phyloP scores from a whole-genome alignment of 2,329 filamentous ascomycete genomes.

The Calonectria naviculata region DNA sequence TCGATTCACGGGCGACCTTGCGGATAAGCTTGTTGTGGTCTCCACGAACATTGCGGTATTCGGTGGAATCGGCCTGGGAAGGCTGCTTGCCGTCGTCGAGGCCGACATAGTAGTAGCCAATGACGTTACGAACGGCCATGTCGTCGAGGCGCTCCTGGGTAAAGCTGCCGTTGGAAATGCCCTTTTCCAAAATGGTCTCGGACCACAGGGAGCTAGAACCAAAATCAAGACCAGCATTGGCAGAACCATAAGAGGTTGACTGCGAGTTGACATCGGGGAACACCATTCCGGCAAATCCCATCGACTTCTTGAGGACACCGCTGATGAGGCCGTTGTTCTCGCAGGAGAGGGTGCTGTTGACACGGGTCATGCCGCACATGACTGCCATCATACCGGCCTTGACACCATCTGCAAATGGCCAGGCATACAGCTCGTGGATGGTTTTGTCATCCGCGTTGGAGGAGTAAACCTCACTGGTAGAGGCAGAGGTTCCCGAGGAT shows the following conservation, averaged over 20 bases:
- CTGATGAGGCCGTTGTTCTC: slow-evolving; percentile 65
- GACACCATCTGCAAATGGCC: slow-evolving; percentile 6
- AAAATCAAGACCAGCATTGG: slow-evolving; percentile 8
- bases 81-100: slow-evolving; percentile 51
- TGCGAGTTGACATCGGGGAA: slow-evolving; percentile 63
- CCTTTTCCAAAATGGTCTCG: slow-evolving; percentile 4
- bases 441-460: slow-evolving; percentile 6
- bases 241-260: background rate
- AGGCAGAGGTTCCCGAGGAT: slow-evolving; percentile 1
- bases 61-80: slow-evolving; percentile 60
- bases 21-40: slow-evolving; percentile 58
- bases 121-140: background rate
- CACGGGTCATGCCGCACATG: slow-evolving; percentile 3
- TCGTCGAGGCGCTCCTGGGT: slow-evolving; percentile 9
- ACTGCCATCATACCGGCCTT: slow-evolving; percentile 3
- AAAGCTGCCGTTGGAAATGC: slow-evolving; percentile 13
- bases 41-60: slow-evolving; percentile 59
- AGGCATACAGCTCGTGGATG: background rate
- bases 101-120: slow-evolving; percentile 13
- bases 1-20: slow-evolving; percentile 63
- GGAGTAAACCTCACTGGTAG: background rate
- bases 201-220: slow-evolving; percentile 3
- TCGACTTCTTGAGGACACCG: slow-evolving; percentile 75
- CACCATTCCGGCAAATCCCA: slow-evolving; percentile 77
- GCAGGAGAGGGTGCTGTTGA: background rate